These are phyloP conservation scores for Neurospora sp. DNA, from an alignment of 495 filamentous ascomycete species.

Conservation along the genomic window DNA sequence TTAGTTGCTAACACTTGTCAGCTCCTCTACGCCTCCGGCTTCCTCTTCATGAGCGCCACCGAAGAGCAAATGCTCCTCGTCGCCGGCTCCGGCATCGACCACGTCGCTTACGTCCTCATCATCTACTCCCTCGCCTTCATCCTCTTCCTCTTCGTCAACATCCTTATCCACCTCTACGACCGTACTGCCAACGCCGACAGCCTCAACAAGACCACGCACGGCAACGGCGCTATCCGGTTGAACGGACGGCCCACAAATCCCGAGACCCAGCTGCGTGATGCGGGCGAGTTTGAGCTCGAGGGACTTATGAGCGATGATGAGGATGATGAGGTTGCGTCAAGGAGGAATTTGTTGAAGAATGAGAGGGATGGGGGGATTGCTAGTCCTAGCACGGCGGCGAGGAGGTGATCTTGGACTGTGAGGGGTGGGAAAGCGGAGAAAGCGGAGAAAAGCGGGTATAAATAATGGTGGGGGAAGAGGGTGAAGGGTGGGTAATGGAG, in stretches of 20 bases:
- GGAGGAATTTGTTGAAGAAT: slow-evolving; percentile 27
- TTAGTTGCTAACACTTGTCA: slow-evolving; percentile 19
- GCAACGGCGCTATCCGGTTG: slow-evolving; percentile 19
- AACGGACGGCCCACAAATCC: slow-evolving; percentile 48
- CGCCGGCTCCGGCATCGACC: slow-evolving; percentile 59
- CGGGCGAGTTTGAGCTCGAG: slow-evolving; percentile 83
- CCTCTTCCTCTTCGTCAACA: slow-evolving; percentile 78
- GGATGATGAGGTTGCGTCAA: slow-evolving; percentile 37
- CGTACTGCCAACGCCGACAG: slow-evolving; percentile 29
- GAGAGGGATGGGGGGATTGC: slow-evolving; percentile 19
- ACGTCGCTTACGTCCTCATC: slow-evolving; percentile 85
- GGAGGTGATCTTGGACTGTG: slow-evolving; percentile 3
- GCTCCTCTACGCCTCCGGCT: slow-evolving; percentile 88
- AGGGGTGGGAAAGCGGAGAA: neutral
- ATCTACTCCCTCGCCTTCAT: slow-evolving; percentile 85
- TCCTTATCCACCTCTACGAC: slow-evolving; percentile 77
- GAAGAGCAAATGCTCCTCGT: slow-evolving; percentile 89
- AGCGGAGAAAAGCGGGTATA: neutral
- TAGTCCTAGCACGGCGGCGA: slow-evolving; percentile 30
- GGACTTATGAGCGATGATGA: slow-evolving; percentile 83
- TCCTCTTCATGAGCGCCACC: slow-evolving; percentile 94
- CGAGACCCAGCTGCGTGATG: slow-evolving; percentile 52
- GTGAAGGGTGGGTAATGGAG: neutral
- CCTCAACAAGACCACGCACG: slow-evolving; percentile 3
- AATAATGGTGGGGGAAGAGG: neutral